These are phyloP conservation scores for Pichia kudriavzevii DNA, from an alignment of 1,139 yeast species.

Conservation along the genomic window DNA sequence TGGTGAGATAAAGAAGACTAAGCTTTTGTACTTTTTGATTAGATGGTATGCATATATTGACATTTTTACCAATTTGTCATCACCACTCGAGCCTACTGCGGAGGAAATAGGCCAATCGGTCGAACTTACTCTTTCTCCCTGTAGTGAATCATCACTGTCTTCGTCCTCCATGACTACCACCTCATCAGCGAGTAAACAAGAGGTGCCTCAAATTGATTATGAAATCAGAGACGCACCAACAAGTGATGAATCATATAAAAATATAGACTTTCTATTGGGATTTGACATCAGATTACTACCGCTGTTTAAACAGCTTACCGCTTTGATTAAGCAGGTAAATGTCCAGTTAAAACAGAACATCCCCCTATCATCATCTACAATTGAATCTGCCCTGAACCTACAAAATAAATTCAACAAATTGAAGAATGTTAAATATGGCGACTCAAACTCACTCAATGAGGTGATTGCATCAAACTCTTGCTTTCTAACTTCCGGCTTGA, in stretches of 20 bases:
- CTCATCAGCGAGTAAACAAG: no score
- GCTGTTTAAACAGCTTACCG: conserved; percentile 39
- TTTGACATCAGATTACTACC: conserved; percentile 50
- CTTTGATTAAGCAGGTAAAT: conserved; percentile 37
- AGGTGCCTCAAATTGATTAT: conserved; percentile 23
- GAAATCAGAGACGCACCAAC: conserved; percentile 18
- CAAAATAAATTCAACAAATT: conserved; percentile 33
- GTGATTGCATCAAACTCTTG: conserved; percentile 48
- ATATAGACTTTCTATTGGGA: conserved; percentile 53
- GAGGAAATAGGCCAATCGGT: conserved; percentile 21
- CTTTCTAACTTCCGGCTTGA: conserved; percentile 48
- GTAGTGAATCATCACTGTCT: no score
- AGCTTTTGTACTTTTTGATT: conserved; percentile 52
- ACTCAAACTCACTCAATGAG: conserved; percentile 20
- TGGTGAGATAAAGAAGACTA: conserved; percentile 29
- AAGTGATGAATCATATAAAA: conserved; percentile 27
- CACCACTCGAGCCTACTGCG: conserved; percentile 28
- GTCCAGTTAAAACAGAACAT: conserved; percentile 16
- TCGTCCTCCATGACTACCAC: no score
- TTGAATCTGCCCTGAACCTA: conserved; percentile 41
- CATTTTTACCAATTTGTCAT: conserved; percentile 52
- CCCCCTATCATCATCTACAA: conserved; percentile 29
- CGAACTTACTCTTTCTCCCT: no score
- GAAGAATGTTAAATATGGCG: conserved; percentile 20
- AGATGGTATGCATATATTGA: conserved; percentile 72